These are phyloP conservation scores for Starmera dryadoides DNA, from an alignment of 805 yeast species.

Conservation along the genomic window DNA sequence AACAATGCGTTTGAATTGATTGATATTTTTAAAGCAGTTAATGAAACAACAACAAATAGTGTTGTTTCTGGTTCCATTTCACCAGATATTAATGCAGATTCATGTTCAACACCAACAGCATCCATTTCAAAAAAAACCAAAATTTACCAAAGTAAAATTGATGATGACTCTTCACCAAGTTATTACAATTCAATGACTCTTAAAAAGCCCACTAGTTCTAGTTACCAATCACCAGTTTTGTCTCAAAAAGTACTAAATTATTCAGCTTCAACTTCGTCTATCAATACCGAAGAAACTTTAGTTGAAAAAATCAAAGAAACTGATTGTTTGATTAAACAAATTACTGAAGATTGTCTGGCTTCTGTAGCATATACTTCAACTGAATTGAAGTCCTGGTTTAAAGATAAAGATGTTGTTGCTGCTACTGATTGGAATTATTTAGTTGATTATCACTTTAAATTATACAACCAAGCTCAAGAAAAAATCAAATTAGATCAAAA, in stretches of 20 bases:
- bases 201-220: neutral
- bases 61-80: no score
- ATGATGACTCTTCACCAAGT: no score
- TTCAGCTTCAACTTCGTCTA: neutral
- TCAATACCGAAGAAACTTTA: neutral
- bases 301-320: neutral
- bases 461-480: neutral
- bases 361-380: neutral
- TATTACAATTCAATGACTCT: no score
- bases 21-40: neutral
- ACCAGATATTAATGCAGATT: no score
- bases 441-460: conserved; percentile 1
- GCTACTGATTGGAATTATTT: neutral
- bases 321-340: neutral
- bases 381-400: neutral
- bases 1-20: neutral
- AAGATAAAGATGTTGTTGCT: neutral
- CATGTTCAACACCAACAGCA: no score
- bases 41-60: no score
- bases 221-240: conserved; percentile 1
- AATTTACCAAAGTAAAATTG: no score
- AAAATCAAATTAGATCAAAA: neutral
- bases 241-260: neutral
- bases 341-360: neutral
- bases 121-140: no score